Conservation (phyloP, 2,329 filamentous ascomycete genomes). For the Ceratocystis diversiconidia region DNA sequence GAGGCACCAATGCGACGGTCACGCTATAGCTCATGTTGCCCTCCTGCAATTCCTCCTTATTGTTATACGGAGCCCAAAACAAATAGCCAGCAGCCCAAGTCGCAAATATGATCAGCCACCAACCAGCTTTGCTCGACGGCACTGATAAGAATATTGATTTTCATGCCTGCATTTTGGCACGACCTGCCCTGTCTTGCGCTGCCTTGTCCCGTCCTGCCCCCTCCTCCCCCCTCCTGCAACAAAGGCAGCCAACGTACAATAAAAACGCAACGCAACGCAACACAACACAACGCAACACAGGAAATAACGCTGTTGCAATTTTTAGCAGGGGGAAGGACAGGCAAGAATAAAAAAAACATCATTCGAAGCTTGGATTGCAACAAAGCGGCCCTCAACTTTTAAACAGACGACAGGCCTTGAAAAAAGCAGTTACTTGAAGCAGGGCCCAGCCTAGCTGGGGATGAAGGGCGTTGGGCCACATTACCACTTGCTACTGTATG, state of each 20-base stretch:
- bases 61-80: background rate
- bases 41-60: background rate
- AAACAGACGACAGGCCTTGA: conserved; percentile 1
- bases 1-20: background rate
- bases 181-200: background rate
- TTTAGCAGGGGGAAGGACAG: background rate
- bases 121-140: background rate
- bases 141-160: background rate
- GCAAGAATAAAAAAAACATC: background rate
- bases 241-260: background rate
- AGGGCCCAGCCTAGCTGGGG: too few species aligned
- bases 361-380: background rate
- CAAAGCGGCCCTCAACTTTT: conserved; percentile 1
- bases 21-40: background rate
- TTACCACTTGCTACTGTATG: background rate
- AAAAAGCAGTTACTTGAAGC: background rate
- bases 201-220: background rate
- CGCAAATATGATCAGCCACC: background rate
- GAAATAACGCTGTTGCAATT: background rate
- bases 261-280: background rate
- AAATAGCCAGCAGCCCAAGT: background rate
- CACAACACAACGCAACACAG: background rate
- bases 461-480: background rate
- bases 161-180: background rate
- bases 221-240: background rate